These are phyloP conservation scores for Kodamaea hsintzibuensis DNA, from an alignment of 805 yeast species.

Conservation along the genomic window DNA sequence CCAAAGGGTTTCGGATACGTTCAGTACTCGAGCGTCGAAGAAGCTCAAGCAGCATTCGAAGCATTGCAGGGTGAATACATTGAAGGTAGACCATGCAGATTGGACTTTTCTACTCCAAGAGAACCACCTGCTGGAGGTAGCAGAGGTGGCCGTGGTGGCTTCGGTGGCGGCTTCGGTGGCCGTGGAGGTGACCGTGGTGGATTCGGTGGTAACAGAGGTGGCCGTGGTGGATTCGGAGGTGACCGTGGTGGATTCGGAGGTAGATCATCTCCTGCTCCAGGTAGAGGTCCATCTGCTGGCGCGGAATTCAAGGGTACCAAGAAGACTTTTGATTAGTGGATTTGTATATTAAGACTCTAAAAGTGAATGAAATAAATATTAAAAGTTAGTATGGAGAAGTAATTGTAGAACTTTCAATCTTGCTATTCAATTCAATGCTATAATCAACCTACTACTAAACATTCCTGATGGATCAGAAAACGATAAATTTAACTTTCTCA, in stretches of 20 bases:
- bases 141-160: constrained; percentile 28
- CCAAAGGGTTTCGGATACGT: constrained; percentile 99
- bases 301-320: constrained; percentile 81
- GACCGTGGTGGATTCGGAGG: constrained; percentile 38
- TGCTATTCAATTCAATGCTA: too few relatives aligned
- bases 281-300: constrained; percentile 62
- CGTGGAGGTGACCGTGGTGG: constrained; percentile 37
- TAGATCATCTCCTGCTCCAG: constrained; percentile 48
- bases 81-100: constrained; percentile 90
- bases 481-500: too few relatives aligned
- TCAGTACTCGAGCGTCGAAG: constrained; percentile 83
- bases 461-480: too few relatives aligned
- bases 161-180: constrained; percentile 36
- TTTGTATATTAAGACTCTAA: constrained; percentile 4
- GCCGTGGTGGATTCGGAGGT: constrained; percentile 35
- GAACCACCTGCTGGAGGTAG: constrained; percentile 43
- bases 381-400: neutral
- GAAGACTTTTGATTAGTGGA: constrained; percentile 69
- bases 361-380: neutral
- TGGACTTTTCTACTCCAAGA: constrained; percentile 93
- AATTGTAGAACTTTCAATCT: too few relatives aligned
- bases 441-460: too few relatives aligned
- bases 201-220: constrained; percentile 13
- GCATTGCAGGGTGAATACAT: constrained; percentile 86
- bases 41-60: constrained; percentile 85